Evolutionary conservation across 2,329 filamentous ascomycete genomes (phyloP).

Genomic region (Ophiostoma angusticollis): DNA sequence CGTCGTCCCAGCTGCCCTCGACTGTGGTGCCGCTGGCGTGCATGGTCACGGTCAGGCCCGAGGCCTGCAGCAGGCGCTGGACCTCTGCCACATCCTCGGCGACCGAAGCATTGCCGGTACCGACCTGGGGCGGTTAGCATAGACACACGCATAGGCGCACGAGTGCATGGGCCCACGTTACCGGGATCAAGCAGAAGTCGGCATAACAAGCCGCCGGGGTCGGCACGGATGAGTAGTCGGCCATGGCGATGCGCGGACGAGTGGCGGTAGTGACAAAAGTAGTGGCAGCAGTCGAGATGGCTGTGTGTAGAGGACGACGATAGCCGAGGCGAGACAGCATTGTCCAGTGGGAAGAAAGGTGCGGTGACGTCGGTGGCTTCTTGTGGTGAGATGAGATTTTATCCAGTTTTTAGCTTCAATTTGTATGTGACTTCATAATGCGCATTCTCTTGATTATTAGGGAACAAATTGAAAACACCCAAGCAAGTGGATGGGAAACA

Average conservation of each 20-base stretch:
- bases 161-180: constrained; percentile 22
- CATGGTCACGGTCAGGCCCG: constrained; percentile 74
- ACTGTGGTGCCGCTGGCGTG: constrained; percentile 90
- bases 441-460: no score
- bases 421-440: not conserved
- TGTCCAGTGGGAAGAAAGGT: no score
- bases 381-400: no score
- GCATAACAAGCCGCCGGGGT: constrained; percentile 69
- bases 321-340: no score
- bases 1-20: constrained; percentile 82
- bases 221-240: constrained; percentile 36
- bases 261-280: not conserved
- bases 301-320: not conserved
- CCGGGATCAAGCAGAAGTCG: constrained; percentile 85
- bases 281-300: no score
- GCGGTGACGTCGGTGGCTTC: no score
- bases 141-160: not conserved
- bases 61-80: constrained; percentile 69
- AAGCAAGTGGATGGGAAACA: no score
- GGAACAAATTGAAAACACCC: no score
- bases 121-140: constrained; percentile 41
- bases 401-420: not conserved
- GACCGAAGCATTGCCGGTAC: constrained; percentile 63
- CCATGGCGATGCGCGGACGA: constrained; percentile 4
- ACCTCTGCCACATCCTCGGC: constrained; percentile 79